Percentiles rank a stretch among this genome's conserved stretches.
Evolutionary conservation across 1,284 basidiomycete genomes (phyloP).

Genomic region (Meripilus lineatus): DNA sequence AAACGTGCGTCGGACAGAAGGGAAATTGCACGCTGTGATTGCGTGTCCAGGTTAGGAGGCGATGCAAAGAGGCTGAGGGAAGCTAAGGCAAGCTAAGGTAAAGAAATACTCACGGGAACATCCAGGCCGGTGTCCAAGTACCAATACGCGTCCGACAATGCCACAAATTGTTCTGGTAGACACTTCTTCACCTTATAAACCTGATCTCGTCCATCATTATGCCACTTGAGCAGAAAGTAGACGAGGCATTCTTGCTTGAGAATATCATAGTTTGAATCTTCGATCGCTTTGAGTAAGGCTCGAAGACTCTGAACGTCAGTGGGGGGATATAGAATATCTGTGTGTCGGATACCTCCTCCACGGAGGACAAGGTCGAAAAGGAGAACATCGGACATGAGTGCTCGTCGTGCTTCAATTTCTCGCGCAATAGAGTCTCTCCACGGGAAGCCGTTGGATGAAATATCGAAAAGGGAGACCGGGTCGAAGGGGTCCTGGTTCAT

Average conservation of each 20-base stretch:
- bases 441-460: constrained; percentile 39
- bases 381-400: constrained; percentile 54
- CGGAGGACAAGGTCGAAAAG: constrained; percentile 70
- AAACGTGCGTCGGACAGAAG: constrained; percentile 69
- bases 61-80: background rate
- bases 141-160: constrained; percentile 77
- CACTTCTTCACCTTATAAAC: constrained; percentile 49
- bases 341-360: constrained; percentile 54
- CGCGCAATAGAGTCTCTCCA: constrained; percentile 43
- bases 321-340: constrained; percentile 64
- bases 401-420: constrained; percentile 58
- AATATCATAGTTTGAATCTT: constrained; percentile 56
- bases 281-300: constrained; percentile 55
- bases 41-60: too few relatives aligned
- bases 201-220: constrained; percentile 56
- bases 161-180: constrained; percentile 68
- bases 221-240: constrained; percentile 75
- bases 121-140: constrained; percentile 64
- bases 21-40: constrained; percentile 61
- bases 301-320: constrained; percentile 45
- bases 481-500: constrained; percentile 12
- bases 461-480: constrained; percentile 39
- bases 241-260: constrained; percentile 75
- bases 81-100: background rate
- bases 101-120: constrained; percentile 45